Base-by-base conservation (phyloP, 2,329 filamentous ascomycete genomes). In the Alternaria triticina region DNA sequence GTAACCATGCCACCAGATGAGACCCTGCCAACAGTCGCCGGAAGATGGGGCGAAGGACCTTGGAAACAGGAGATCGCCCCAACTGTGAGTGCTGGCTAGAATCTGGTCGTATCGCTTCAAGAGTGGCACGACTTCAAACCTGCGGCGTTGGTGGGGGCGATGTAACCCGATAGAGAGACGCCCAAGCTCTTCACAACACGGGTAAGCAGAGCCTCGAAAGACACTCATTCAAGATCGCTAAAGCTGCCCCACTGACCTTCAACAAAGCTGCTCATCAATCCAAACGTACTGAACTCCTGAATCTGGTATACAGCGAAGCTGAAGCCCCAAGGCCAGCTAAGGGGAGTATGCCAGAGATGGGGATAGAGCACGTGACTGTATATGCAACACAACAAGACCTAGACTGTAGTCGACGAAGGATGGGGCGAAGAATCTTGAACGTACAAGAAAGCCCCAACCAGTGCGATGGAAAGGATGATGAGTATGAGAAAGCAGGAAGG, bases 311-410 rank as follows among this genome's bases (percentile, higher is more conserved):
- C 13, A 5, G n/a, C 13, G 1, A 36, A 36, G 30, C 30, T 36
- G 3, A 36, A 36, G 30, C 30, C 30, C 13, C 30, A n/a, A 8
- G 1, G 8, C 3, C 30, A 36, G 30, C 7, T 36, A 36, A 36
- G 30, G 4, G 2, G 0, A 15, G 13, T 9, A 36, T 36, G 13
- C 30, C 13, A 36, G 13, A 36, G 13, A 36, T 36, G 27, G 0
- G 13, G 30, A 36, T 36, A 36, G 13, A n/a, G 30, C 30, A n/a
- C 33, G 36, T 40, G 36, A 40, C n/a, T 40, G 1, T 11, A 40
- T 17, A n/a, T 40, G n/a, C 36, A 1, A 40, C 36, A 17, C 36
- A 40, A 69, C 59, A 25, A 52, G 25, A 10, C 60, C 64, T 11
- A 27, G 56, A 22, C 27, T 17, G 3, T 47, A 33, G 22, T 64